phyloP scores from a whole-genome alignment of 208 protist genomes.

The Acanthamoeba lenticulata region DNA sequence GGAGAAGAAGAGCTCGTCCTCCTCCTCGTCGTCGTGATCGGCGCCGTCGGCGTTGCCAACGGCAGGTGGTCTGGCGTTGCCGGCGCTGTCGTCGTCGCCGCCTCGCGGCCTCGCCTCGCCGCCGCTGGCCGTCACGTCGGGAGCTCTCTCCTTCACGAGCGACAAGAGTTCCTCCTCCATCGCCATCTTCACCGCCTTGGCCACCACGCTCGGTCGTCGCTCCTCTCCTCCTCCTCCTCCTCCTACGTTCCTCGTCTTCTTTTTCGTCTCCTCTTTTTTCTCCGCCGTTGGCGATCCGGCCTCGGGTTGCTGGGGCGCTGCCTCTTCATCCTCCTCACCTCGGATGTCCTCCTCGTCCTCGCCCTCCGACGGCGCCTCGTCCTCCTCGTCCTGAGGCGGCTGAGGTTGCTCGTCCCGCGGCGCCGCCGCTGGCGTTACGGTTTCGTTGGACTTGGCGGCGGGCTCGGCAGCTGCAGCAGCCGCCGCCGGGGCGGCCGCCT shows the following conservation, averaged over 20 bases:
- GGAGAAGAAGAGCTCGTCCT: conserved; percentile 51
- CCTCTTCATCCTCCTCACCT: background rate
- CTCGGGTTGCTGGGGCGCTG: background rate
- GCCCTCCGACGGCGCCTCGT: background rate
- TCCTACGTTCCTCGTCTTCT: no score
- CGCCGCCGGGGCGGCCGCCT: background rate
- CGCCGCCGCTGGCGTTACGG: background rate
- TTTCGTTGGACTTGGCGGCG: background rate
- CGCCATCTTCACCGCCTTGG: background rate
- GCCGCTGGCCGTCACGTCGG: no score
- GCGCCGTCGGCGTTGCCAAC: background rate
- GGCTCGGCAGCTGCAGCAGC: background rate
- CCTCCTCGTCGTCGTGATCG: background rate
- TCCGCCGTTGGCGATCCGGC: background rate
- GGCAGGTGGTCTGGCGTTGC: background rate
- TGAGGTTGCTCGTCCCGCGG: background rate
- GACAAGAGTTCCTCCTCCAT: conserved; percentile 5
- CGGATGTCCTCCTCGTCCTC: conserved; percentile 4
- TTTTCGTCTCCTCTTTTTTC: background rate
- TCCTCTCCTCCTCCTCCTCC: background rate
- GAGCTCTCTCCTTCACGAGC: conserved; percentile 37
- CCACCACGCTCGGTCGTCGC: background rate
- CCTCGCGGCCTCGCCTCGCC: no score
- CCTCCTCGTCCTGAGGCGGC: background rate
- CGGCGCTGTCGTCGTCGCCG: no score